Evolutionary conservation across 129 eudicot genomes (phyloP).

Genomic region (Lactuca sativa): DNA sequence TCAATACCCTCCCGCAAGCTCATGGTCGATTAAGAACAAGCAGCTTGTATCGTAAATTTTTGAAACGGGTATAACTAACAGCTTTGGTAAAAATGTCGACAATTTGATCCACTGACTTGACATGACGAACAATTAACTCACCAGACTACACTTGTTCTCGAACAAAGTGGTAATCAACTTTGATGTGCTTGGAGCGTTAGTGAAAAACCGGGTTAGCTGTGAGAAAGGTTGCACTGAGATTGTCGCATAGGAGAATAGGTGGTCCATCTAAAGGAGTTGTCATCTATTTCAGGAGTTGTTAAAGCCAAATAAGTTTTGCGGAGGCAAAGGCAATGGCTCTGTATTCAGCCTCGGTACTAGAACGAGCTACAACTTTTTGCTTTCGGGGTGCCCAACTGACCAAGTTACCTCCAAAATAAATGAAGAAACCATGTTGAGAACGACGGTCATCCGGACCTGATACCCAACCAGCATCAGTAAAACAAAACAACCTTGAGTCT

Average conservation of each 20-base stretch:
- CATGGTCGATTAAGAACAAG: neutral
- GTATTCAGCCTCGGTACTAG: too few relatives aligned
- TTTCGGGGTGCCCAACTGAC: too few relatives aligned
- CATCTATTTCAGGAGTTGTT: too few relatives aligned
- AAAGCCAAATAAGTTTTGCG: too few relatives aligned
- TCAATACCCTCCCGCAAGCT: neutral
- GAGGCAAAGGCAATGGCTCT: too few relatives aligned
- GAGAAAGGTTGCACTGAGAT: neutral
- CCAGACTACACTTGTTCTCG: neutral
- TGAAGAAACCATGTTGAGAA: too few relatives aligned
- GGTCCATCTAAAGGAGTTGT: neutral
- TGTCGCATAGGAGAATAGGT: neutral
- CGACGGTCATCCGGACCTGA: too few relatives aligned
- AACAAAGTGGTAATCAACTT: slow-evolving; percentile 12
- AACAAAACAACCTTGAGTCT: too few relatives aligned
- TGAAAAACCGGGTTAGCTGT: slow-evolving; percentile 11
- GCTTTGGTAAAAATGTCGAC: neutral
- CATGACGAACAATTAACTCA: neutral
- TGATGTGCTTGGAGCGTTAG: neutral
- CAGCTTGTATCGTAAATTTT: neutral
- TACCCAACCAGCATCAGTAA: too few relatives aligned
- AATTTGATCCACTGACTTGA: neutral
- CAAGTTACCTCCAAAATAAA: too few relatives aligned
- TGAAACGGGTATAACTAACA: neutral
- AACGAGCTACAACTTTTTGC: too few relatives aligned